Conservation (phyloP, 129 eudicot genomes). For the Artemisia annua region DNA sequence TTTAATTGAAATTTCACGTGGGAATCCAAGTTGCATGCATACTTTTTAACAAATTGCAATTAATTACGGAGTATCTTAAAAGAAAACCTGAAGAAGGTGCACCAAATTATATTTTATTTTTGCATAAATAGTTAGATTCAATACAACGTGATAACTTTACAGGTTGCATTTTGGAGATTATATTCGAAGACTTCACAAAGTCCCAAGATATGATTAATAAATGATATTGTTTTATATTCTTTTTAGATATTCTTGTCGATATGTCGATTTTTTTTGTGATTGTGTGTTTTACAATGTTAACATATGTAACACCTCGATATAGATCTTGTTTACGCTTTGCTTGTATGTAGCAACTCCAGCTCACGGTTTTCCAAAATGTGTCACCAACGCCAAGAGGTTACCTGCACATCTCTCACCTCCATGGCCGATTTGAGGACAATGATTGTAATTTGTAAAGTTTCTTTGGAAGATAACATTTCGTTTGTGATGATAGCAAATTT, state of each 20-base stretch:
- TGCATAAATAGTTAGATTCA: not conserved
- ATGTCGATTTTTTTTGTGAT: not conserved
- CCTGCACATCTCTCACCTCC: no score
- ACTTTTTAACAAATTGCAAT: conserved; percentile 23
- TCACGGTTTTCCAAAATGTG: no score
- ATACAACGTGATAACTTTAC: conserved; percentile 22
- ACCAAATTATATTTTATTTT: conserved; percentile 4
- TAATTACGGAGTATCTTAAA: not conserved
- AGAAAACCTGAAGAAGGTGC: conserved; percentile 20
- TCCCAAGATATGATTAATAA: not conserved
- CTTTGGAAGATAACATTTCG: no score
- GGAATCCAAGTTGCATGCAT: conserved; percentile 32
- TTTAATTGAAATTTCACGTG: conserved; percentile 21
- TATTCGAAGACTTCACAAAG: conserved; percentile 19
- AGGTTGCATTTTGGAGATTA: conserved; percentile 15
- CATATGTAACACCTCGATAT: not conserved
- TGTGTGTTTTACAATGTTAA: not conserved
- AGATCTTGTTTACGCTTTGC: no score
- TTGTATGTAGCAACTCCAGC: no score
- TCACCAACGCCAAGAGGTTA: no score
- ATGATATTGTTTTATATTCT: not conserved
- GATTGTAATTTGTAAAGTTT: no score
- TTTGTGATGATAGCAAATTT: no score
- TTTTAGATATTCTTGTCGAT: not conserved
- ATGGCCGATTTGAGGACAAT: no score